Evolutionary conservation across 257 asterid species (phyloP).

Genomic region (Thymus quinquecostatus): DNA sequence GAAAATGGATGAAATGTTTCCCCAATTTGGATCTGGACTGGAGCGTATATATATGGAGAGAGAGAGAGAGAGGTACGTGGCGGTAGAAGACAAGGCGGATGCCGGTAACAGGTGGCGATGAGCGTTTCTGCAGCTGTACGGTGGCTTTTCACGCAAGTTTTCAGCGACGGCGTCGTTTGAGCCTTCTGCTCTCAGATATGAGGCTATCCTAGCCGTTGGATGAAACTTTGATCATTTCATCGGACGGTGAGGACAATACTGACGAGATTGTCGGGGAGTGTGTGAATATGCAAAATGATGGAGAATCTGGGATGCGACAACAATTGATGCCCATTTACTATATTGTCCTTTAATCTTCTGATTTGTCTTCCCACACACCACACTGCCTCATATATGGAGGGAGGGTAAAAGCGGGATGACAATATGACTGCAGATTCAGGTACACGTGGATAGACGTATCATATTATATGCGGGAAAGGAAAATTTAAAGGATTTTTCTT

Average conservation of each 20-base stretch:
- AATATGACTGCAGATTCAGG: not conserved
- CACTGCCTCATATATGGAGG: not conserved
- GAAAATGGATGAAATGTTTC: not conserved
- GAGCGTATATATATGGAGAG: not conserved
- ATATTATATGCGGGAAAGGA: no score
- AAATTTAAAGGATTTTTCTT: no score
- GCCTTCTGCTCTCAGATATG: not conserved
- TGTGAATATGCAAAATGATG: not conserved
- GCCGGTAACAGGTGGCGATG: slow-evolving; percentile 24
- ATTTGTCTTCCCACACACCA: not conserved
- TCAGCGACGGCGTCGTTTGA: slow-evolving; percentile 26
- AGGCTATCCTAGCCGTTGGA: slow-evolving; percentile 22
- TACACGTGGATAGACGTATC: not conserved
- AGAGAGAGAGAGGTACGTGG: slow-evolving; percentile 33
- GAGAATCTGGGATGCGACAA: not conserved
- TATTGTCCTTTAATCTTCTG: not conserved
- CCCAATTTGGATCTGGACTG: not conserved
- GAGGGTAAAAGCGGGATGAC: not conserved
- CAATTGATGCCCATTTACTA: not conserved
- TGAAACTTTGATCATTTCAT: slow-evolving; percentile 6
- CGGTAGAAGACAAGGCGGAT: not conserved
- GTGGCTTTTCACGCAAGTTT: slow-evolving; percentile 22
- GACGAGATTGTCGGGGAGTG: slow-evolving; percentile 36
- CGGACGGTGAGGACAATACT: slow-evolving; percentile 11
- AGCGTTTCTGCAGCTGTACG: slow-evolving; percentile 36